These are phyloP conservation scores for Plasmodium sp. DNA, from an alignment of 169 alveolate species.

Conservation along the genomic window DNA sequence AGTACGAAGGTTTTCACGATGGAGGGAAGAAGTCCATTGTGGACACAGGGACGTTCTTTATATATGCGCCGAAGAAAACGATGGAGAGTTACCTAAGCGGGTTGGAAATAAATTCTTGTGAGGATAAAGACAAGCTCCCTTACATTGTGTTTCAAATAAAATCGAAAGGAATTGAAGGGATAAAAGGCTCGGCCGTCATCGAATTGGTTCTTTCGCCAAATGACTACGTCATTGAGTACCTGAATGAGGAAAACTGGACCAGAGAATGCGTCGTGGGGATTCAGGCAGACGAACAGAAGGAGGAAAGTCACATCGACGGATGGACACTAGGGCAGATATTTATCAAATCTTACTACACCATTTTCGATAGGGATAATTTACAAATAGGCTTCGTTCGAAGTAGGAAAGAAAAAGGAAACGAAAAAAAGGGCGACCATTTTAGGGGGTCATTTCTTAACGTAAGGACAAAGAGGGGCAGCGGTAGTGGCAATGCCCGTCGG, in stretches of 20 bases:
- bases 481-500: neutral
- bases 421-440: neutral
- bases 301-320: constrained; percentile 70
- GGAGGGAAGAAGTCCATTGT: constrained; percentile 61
- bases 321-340: constrained; percentile 77
- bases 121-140: constrained; percentile 66
- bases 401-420: neutral
- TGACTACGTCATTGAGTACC: constrained; percentile 82
- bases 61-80: constrained; percentile 72
- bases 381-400: constrained; percentile 84
- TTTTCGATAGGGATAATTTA: constrained; percentile 82
- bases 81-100: constrained; percentile 55
- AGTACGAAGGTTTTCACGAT: constrained; percentile 74
- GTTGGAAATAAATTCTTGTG: constrained; percentile 60
- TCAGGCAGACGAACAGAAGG: constrained; percentile 81
- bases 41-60: constrained; percentile 68
- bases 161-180: constrained; percentile 17
- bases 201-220: constrained; percentile 80
- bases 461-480: constrained; percentile 1
- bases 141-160: constrained; percentile 54
- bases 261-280: constrained; percentile 80
- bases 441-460: neutral
- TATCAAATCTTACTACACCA: constrained; percentile 82
- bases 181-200: constrained; percentile 54
- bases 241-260: constrained; percentile 34